phyloP scores from a whole-genome alignment of 2,329 filamentous ascomycete species.

The Calycina herbarum region DNA sequence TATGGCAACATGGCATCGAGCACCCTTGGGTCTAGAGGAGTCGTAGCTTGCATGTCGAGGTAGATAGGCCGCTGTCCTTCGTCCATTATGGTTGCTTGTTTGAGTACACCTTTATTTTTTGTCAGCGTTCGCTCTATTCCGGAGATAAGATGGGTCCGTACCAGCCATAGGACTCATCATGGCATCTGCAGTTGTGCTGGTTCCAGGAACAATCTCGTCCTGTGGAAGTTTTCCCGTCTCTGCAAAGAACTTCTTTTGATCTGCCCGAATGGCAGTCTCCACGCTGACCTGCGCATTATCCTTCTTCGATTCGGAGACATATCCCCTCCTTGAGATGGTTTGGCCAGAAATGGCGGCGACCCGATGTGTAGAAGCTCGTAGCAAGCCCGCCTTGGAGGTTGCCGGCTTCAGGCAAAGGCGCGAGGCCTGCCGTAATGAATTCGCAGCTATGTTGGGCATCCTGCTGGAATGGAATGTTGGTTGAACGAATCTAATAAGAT shows the following conservation, averaged over 20 bases:
- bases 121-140: constrained; percentile 27
- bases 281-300: constrained; percentile 78
- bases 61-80: constrained; percentile 93
- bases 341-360: constrained; percentile 28
- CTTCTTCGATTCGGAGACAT: constrained; percentile 82
- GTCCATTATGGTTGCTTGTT: constrained; percentile 90
- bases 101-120: constrained; percentile 64
- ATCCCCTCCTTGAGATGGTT: constrained; percentile 53
- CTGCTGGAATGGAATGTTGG: constrained; percentile 23
- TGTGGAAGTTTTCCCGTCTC: constrained; percentile 37
- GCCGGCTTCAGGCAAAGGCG: constrained; percentile 35
- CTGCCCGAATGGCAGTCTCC: constrained; percentile 81
- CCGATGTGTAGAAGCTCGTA: constrained; percentile 28
- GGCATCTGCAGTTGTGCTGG: constrained; percentile 45
- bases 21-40: constrained; percentile 89
- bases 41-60: constrained; percentile 97
- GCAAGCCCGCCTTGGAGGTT: constrained; percentile 28
- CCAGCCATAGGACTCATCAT: constrained; percentile 81
- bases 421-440: constrained; percentile 37
- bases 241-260: constrained; percentile 78
- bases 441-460: constrained; percentile 36
- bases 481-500: constrained; percentile 18
- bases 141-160: constrained; percentile 34
- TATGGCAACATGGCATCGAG: constrained; percentile 96
- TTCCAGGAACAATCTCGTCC: constrained; percentile 31